Evolutionary conservation across 2,329 filamentous ascomycete species (phyloP).

Genomic region (Taxawa tesnikishii): DNA sequence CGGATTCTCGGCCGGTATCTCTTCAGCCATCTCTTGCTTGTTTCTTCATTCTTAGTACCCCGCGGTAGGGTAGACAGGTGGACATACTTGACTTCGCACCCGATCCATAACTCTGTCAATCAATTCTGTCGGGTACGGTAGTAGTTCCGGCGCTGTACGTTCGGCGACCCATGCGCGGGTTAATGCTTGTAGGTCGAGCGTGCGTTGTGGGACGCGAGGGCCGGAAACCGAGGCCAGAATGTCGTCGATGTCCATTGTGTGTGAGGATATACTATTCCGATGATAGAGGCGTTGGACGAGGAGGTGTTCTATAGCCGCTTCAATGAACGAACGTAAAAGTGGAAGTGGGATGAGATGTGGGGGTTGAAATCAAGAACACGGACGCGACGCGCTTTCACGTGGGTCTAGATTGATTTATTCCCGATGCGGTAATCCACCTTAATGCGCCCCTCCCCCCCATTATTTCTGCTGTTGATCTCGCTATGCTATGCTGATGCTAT

Average conservation of each 20-base stretch:
- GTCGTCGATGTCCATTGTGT: conserved; percentile 37
- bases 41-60: conserved; percentile 9
- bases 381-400: too few relatives aligned
- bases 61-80: neutral
- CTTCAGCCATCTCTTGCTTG: conserved; percentile 9
- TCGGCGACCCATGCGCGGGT: conserved; percentile 92
- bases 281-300: too few relatives aligned
- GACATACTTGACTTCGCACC: conserved; percentile 23
- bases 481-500: too few relatives aligned
- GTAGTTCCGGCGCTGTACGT: conserved; percentile 75
- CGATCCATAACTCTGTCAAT: conserved; percentile 63
- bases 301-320: too few relatives aligned
- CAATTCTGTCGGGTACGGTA: conserved; percentile 63
- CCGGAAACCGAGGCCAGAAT: conserved; percentile 39
- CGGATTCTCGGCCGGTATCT: too few relatives aligned
- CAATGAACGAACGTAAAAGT: too few relatives aligned
- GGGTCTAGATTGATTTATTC: too few relatives aligned
- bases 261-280: too few relatives aligned
- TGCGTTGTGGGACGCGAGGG: conserved; percentile 40
- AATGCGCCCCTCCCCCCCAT: too few relatives aligned
- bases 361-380: too few relatives aligned
- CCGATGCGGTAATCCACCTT: neutral
- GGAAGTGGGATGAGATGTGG: too few relatives aligned
- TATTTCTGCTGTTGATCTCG: too few relatives aligned
- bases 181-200: conserved; percentile 71